Evolutionary conservation across 805 yeast species (phyloP), one percentile per base, ranked within the genome.

Genomic region (Nakazawaea wickerhamii): DNA sequence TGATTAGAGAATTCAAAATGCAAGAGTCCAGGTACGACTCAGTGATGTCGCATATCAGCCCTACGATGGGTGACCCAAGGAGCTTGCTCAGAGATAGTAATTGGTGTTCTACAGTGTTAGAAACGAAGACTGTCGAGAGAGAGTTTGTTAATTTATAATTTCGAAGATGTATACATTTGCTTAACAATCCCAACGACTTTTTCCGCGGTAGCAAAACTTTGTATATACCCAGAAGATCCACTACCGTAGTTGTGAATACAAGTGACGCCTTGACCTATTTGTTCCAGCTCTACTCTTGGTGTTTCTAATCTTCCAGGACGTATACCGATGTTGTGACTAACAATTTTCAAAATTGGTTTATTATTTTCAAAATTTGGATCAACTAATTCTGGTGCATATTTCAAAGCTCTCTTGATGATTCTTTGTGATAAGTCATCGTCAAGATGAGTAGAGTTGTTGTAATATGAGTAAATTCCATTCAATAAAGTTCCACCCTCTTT

Each of bases 1-100:
- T 91, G 2, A 65, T 91, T 15, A 68, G 96, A 47, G 96, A 91
- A 62, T 81, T 80, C 61, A 83, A 83, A 58, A 77, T 73, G 49
- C 85, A 78, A 51, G 85, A 84, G 55, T 77, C 67, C 19, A 62
- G 65, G 5, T 83, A 80, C 57, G 60, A 63, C 11, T 64, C 63
- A 25, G 68, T 81, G 8, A 55, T 67, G 14, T 65, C 64, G 36
- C 47, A 45, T 9, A 63, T 70, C 2, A 66, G 67, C 3, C 64
- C 81, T 5, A 69, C 62, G 50, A 73, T 71, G 46, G 80, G 78
- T 57, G 96, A 71, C 59, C 90, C 73, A 55, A 78, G 81, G 54
- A 77, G 74, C 53, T 75, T 74, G 31, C 61, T 91, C 40, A 70
- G 98, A 45, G 96, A 91, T 58, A 73, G 83, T 22, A 79, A 84